These are phyloP conservation scores for Lycium ferocissimum DNA, from an alignment of 257 asterid species.

Conservation along the genomic window DNA sequence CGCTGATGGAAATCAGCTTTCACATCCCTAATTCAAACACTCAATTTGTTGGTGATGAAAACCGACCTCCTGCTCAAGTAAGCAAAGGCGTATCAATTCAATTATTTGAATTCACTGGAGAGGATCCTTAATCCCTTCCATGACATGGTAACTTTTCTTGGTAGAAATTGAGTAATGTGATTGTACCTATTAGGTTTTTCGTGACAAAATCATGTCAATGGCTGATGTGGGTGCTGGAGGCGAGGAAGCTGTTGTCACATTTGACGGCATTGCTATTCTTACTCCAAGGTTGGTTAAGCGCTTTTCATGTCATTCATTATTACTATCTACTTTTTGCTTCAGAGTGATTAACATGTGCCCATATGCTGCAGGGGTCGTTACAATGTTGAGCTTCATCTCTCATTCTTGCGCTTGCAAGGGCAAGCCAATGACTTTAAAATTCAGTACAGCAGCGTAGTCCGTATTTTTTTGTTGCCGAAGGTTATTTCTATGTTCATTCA, in stretches of 20 bases:
- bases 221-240: constrained; percentile 98
- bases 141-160: neutral
- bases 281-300: constrained; percentile 76
- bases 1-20: constrained; percentile 95
- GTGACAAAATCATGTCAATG: constrained; percentile 86
- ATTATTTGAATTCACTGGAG: neutral
- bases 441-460: constrained; percentile 95
- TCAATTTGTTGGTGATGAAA: constrained; percentile 94
- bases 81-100: constrained; percentile 13
- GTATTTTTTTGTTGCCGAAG: constrained; percentile 95
- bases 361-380: constrained; percentile 82
- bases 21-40: constrained; percentile 93
- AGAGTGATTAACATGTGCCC: constrained; percentile 36
- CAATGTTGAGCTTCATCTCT: constrained; percentile 88
- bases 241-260: constrained; percentile 90
- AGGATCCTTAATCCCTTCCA: neutral
- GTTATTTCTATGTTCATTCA: constrained; percentile 44
- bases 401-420: constrained; percentile 96
- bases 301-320: constrained; percentile 23
- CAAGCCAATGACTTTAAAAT: constrained; percentile 98
- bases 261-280: constrained; percentile 89
- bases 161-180: constrained; percentile 26
- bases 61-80: constrained; percentile 89
- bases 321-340: constrained; percentile 30
- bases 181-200: constrained; percentile 63